phyloP scores from a whole-genome alignment of 2,329 filamentous ascomycete species.

The Ophiostoma montium region DNA sequence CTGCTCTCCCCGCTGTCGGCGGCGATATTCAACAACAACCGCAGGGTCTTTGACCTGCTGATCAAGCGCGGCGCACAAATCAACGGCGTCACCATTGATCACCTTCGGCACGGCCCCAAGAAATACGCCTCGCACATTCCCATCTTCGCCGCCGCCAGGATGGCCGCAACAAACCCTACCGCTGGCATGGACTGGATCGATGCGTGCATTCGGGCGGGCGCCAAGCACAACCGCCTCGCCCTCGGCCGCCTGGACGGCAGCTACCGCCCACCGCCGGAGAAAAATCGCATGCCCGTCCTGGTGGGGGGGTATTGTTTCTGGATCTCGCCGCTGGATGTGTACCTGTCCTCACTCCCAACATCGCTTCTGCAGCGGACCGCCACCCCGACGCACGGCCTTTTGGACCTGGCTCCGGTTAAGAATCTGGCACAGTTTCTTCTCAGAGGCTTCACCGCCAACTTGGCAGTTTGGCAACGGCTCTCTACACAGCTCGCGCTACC shows the following conservation, averaged over 20 bases:
- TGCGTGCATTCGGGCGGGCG: background rate
- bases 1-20: slow-evolving; percentile 2
- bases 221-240: background rate
- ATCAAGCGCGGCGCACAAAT: background rate
- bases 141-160: slow-evolving; percentile 2
- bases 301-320: background rate
- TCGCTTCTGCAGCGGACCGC: too few relatives aligned
- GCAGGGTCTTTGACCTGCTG: background rate
- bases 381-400: too few relatives aligned
- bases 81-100: background rate
- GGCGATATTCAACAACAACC: background rate
- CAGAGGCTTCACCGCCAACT: too few relatives aligned
- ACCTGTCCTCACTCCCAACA: background rate
- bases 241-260: background rate
- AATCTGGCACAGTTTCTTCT: too few relatives aligned
- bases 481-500: too few relatives aligned
- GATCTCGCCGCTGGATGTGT: background rate
- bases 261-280: background rate
- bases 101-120: background rate
- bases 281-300: too few relatives aligned
- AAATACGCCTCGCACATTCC: slow-evolving; percentile 3
- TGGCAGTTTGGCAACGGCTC: too few relatives aligned
- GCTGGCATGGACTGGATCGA: background rate
- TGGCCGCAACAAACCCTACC: background rate
- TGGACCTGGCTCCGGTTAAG: too few relatives aligned